Percentiles rank a stretch among this genome's conserved stretches.
These are phyloP conservation scores for Grigorovia jiainica DNA, from an alignment of 805 yeast species.

Conservation along the genomic window DNA sequence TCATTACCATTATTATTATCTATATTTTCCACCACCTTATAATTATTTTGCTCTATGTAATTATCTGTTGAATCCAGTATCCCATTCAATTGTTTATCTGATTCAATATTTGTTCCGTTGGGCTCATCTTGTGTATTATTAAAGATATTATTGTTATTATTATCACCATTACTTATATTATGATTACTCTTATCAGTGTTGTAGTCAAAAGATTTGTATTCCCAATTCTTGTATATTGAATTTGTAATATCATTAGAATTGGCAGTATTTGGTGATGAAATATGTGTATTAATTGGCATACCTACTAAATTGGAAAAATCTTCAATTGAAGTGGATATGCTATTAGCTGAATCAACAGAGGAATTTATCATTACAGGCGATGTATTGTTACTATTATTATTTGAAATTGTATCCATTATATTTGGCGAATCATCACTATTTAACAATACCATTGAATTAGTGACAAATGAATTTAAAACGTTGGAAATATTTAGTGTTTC, in stretches of 20 bases:
- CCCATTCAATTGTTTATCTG: no score
- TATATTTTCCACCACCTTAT: no score
- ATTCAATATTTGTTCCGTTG: no score
- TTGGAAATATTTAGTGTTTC: background rate
- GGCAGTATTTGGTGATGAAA: background rate
- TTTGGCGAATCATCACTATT: background rate
- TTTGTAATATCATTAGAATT: background rate
- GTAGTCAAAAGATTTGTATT: no score
- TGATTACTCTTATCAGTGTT: no score
- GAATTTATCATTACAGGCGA: background rate
- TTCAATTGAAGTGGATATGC: background rate
- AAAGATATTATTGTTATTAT: no score
- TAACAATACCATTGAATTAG: background rate
- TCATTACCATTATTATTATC: background rate
- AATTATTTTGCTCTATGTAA: no score
- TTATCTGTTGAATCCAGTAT: no score
- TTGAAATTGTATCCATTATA: background rate
- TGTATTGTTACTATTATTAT: background rate
- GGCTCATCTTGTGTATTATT: no score
- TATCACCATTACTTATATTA: no score
- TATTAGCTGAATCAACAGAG: background rate
- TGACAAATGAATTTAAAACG: background rate
- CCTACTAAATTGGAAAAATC: background rate
- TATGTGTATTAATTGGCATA: background rate
- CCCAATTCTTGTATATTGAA: no score